phyloP scores from a whole-genome alignment of 1,284 basidiomycete species.

The Ustilago vetiveriae region DNA sequence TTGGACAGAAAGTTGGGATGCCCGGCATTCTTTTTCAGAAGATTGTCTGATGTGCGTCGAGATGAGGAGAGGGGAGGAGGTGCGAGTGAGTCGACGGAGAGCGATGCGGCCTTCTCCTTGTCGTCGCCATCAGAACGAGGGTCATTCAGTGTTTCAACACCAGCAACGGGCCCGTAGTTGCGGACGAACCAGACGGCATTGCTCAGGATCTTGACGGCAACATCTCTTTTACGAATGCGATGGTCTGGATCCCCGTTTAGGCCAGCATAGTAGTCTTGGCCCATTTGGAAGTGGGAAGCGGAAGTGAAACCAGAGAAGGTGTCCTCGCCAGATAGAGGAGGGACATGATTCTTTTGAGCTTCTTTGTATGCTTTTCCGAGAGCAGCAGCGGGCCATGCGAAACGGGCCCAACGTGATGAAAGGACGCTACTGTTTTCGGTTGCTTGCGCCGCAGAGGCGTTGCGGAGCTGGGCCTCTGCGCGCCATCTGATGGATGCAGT shows the following conservation, averaged over 20 bases:
- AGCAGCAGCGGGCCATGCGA: slow-evolving; percentile 50
- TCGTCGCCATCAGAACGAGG: neutral
- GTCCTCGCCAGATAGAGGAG: slow-evolving; percentile 11
- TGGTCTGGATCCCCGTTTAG: slow-evolving; percentile 30
- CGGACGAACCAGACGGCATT: slow-evolving; percentile 60
- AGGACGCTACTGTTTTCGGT: slow-evolving; percentile 17
- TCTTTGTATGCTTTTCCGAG: slow-evolving; percentile 48
- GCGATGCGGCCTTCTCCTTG: neutral
- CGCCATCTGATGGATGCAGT: slow-evolving; percentile 59
- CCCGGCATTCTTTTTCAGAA: slow-evolving; percentile 39
- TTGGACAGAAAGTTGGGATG: slow-evolving; percentile 39
- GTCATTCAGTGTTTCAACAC: slow-evolving; percentile 24
- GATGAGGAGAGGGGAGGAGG: slow-evolving; percentile 16
- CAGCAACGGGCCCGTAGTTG: slow-evolving; percentile 43
- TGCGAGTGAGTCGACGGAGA: neutral
- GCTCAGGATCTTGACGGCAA: slow-evolving; percentile 56
- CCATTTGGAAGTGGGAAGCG: slow-evolving; percentile 8
- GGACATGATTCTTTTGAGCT: slow-evolving; percentile 29
- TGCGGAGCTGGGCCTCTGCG: slow-evolving; percentile 54
- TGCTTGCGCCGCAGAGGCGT: slow-evolving; percentile 33
- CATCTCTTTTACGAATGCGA: slow-evolving; percentile 56
- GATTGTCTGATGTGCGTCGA: slow-evolving; percentile 34
- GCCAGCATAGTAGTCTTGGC: slow-evolving; percentile 10
- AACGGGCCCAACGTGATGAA: slow-evolving; percentile 42
- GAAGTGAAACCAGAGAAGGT: slow-evolving; percentile 3